Evolutionary conservation across 2,329 filamentous ascomycete species (phyloP).

Genomic region (Cladophialophora yegresii): DNA sequence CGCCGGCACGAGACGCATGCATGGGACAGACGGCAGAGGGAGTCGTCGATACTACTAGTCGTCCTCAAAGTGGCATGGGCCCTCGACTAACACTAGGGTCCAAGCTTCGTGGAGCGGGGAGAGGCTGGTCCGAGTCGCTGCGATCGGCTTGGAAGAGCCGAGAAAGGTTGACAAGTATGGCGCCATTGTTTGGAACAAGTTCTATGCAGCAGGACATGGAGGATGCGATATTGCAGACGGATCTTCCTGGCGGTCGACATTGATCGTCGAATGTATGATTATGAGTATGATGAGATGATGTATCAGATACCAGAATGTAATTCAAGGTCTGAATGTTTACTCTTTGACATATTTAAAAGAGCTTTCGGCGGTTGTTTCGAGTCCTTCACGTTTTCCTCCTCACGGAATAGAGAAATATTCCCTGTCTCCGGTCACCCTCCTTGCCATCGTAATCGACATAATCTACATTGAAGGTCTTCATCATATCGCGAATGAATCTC

Average conservation of each 20-base stretch:
- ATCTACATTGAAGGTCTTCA: conserved; percentile 65
- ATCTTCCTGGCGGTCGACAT: not conserved
- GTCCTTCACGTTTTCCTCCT: conserved; percentile 9
- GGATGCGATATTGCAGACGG: not conserved
- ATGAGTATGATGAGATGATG: conserved; percentile 17
- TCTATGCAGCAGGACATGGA: not conserved
- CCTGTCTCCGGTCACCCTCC: conserved; percentile 54
- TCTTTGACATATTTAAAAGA: not conserved
- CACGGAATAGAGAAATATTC: conserved; percentile 59
- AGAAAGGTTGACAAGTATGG: conserved; percentile 21
- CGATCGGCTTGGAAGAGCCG: conserved; percentile 26
- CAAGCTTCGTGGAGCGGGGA: not conserved
- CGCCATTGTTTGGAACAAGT: conserved; percentile 15
- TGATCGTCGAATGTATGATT: conserved; percentile 17
- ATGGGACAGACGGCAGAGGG: conserved; percentile 69
- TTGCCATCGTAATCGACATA: conserved; percentile 64
- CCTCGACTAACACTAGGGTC: not conserved
- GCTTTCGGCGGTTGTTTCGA: not conserved
- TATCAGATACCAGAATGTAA: conserved; percentile 23
- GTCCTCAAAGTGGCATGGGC: not conserved
- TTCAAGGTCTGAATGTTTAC: not conserved
- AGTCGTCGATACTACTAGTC: conserved; percentile 36
- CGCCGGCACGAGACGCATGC: conserved; percentile 72
- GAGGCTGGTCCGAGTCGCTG: conserved; percentile 23
- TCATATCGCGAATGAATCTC: conserved; percentile 71